Percentiles rank a stretch among this genome's conserved stretches.
Evolutionary conservation across 2,329 filamentous ascomycete species (phyloP).

Genomic region (Penicillium hesseltinei): DNA sequence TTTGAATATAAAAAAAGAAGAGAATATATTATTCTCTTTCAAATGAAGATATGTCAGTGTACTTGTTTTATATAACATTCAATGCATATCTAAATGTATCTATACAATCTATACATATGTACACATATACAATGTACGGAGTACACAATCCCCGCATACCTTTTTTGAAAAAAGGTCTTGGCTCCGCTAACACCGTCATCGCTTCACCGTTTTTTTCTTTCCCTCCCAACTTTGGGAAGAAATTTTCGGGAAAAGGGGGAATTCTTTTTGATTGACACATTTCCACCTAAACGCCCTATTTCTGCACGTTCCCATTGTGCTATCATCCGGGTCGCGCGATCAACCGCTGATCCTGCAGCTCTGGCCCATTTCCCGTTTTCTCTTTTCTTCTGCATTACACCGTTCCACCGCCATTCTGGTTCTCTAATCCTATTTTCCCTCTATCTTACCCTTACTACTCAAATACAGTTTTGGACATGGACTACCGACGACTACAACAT

Average conservation of each 20-base stretch:
- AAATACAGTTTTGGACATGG: slow-evolving; percentile 19
- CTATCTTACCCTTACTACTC: background rate
- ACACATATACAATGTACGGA: too few species aligned
- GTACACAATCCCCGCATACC: slow-evolving; percentile 16
- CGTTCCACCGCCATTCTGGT: slow-evolving; percentile 18
- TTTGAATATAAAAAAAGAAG: slow-evolving; percentile 1
- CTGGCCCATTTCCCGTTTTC: slow-evolving; percentile 4
- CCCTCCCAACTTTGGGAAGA: slow-evolving; percentile 6
- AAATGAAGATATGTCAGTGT: background rate
- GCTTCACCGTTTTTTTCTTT: slow-evolving; percentile 26
- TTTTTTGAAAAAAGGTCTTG: slow-evolving; percentile 15
- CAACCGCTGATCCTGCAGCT: slow-evolving; percentile 22
- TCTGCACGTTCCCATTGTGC: slow-evolving; percentile 16
- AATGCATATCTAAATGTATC: background rate
- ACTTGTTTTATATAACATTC: background rate
- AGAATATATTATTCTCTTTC: background rate
- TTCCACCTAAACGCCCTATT: slow-evolving; percentile 1
- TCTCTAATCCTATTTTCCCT: background rate
- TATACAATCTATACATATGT: slow-evolving; percentile 5
- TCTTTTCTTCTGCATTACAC: background rate
- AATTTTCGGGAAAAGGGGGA: slow-evolving; percentile 2
- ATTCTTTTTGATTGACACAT: background rate
- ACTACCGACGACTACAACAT: slow-evolving; percentile 28
- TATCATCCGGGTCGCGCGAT: slow-evolving; percentile 22
- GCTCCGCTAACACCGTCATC: slow-evolving; percentile 19